Base-by-base conservation (phyloP, 441 rosid species). In the Syzygium malaccense region DNA sequence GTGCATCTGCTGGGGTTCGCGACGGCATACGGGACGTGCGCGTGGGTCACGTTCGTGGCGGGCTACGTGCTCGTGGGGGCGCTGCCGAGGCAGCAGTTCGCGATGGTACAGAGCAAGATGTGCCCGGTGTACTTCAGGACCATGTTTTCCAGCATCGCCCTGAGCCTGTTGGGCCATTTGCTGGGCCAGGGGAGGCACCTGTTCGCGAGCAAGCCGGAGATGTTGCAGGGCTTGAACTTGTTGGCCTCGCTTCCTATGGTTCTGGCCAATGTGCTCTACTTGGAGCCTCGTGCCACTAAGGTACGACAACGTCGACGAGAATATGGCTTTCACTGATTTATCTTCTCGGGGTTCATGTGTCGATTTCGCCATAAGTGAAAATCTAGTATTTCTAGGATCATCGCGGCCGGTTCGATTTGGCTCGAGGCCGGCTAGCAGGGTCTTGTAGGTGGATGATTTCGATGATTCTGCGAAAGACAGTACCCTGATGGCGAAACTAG, bases 241-340 rank as follows among this genome's bases (percentile, higher is more conserved):
- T 41, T 93, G 90, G 79, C 91, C 3, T 78, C 96, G 8, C 87
- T 95, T 66, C 87, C 93, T 62, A 86, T 92, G 95, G 93, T 94
- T 30, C 88, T 93, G 60, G 89, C 90, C 87, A 96, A 98, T 86
- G 91, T 93, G 71, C 66, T 95, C 54, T 94, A 92, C 75, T 79
- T 97, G 87, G 98, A 96, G 91, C 98, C 98, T 88, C 91, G 91
- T 4, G 97, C 99, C 68, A 94, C 97, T 3, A 96, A 95, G 98
- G 99, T 96, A 90, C 2, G 30, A 56, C 11, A 51, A 45, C 45
- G 45, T 41, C 45, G 45, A 45, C 48, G 0, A 60, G 68, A 14
- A 28, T 3, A 8, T 30, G 41, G 75, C 17, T 66, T 0, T 32
- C 75, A 1, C 3, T 33, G 3, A 66, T 66, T 66, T 19, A 2